Evolutionary conservation across 2,329 filamentous ascomycete species (phyloP), one percentile per base, ranked within the genome.

Genomic region (Elsinoe perseae): DNA sequence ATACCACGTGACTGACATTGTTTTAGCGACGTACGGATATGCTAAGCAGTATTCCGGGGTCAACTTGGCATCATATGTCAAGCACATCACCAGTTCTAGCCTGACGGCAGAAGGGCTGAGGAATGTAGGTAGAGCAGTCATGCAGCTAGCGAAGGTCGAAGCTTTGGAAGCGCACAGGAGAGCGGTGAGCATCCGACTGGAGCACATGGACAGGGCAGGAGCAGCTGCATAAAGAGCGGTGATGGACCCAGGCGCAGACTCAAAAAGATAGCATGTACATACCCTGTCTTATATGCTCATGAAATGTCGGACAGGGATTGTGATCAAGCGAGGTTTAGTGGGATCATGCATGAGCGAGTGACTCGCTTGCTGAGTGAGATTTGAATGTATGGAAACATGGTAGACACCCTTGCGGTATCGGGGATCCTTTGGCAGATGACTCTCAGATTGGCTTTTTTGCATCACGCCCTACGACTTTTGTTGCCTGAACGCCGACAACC

Each of bases 11-110:
- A 30, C 0, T 34, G 38, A 30, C 3, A 57, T 21, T 30, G 18
- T 42, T 54, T 23, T 63, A 95, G 90, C 93, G 54, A 98, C 93
- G 0, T 98, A 97, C 68, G 93, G 93, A 38, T 98, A 95, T 66
- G 93, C 93, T 50, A 95, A 95, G 75, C 93, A 98, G 72, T 98
- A 98, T 76, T 96, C 90, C 4, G 93, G 93, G 54, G 93, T 98
- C 67, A 98, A 95, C 71, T 81, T 98, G 4, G 89, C 83, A 28
- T 97, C 92, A 2, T 98, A 96, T 73, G 81, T 95, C 70, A 98
- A 98, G 77, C 90, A 97, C 77, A 96, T 98, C 67, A 98, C 93
- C 34, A 93, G 88, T 74, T 89, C 90, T 0, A 88, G 95, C 70
- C 79, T 98, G 60, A 95, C 89, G 1, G 82, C 84, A 16, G 81